Percentiles rank a stretch among this genome's conserved stretches.
phyloP scores from a whole-genome alignment of 139 green algal species.

The Pleodorina starrii region DNA sequence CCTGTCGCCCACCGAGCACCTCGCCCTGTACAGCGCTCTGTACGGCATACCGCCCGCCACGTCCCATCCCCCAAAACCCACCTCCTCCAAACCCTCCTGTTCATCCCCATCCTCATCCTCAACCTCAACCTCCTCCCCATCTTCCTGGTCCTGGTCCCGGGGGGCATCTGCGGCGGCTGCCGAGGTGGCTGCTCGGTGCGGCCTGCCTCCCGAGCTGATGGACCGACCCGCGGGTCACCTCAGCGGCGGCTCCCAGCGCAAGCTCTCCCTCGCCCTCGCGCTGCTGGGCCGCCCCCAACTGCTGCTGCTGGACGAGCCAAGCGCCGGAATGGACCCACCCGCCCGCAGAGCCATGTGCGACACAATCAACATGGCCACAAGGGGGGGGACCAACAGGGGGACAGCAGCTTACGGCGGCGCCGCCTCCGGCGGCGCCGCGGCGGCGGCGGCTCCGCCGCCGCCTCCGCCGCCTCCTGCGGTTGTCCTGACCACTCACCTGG shows the following conservation, averaged over 20 bases:
- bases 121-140: no score
- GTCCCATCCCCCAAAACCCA: no score
- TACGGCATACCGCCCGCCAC: background rate
- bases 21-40: slow-evolving; percentile 18
- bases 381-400: no score
- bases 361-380: slow-evolving; percentile 22
- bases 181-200: background rate
- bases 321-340: slow-evolving; percentile 24
- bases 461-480: background rate
- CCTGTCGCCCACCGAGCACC: slow-evolving; percentile 21
- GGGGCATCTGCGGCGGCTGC: background rate
- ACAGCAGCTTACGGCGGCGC: no score
- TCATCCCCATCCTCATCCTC: no score
- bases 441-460: background rate
- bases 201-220: background rate
- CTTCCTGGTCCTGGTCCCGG: no score
- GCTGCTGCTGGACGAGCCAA: slow-evolving; percentile 46
- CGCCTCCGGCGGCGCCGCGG: background rate
- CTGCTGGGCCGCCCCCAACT: slow-evolving; percentile 18
- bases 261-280: slow-evolving; percentile 42
- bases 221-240: background rate
- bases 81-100: no score
- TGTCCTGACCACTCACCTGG: slow-evolving; percentile 37
- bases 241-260: slow-evolving; percentile 35
- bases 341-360: slow-evolving; percentile 7